Evolutionary conservation across 164 flowering plant species (phyloP).

Genomic region (Piper betle): DNA sequence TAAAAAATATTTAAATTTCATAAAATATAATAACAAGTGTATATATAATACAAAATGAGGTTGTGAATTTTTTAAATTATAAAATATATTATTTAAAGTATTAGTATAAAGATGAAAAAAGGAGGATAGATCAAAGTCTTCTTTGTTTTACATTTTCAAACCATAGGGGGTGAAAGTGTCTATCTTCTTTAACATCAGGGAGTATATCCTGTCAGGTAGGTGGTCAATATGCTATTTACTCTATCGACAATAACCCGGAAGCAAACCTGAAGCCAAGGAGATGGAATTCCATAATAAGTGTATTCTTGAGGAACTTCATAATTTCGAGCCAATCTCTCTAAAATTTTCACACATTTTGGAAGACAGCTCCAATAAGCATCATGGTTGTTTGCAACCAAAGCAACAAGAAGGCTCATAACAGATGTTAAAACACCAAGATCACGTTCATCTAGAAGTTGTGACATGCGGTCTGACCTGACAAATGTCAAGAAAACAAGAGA

Average conservation of each 20-base stretch:
- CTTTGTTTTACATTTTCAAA: too few relatives aligned
- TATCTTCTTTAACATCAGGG: too few relatives aligned
- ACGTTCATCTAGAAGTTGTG: conserved; percentile 97
- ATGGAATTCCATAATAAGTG: conserved; percentile 97
- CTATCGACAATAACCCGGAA: neutral
- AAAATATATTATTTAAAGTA: too few relatives aligned
- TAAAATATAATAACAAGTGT: too few relatives aligned
- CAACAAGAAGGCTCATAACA: conserved; percentile 98
- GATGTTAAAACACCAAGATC: conserved; percentile 97
- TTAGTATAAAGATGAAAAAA: too few relatives aligned
- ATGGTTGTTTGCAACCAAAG: conserved; percentile 84
- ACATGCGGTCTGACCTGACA: conserved; percentile 94
- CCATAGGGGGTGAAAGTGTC: too few relatives aligned
- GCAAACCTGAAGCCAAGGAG: conserved; percentile 99
- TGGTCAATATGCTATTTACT: neutral
- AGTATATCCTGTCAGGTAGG: too few relatives aligned
- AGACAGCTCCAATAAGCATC: conserved; percentile 94
- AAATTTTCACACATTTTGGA: conserved; percentile 87
- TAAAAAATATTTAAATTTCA: too few relatives aligned
- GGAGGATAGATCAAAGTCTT: too few relatives aligned
- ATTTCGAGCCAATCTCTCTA: conserved; percentile 94
- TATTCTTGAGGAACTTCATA: conserved; percentile 96
- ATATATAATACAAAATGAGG: too few relatives aligned
- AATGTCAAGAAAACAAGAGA: conserved; percentile 8
- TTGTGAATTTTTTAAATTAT: too few relatives aligned